Evolutionary conservation across 2,329 filamentous ascomycete species (phyloP), one percentile per base, ranked within the genome.

Genomic region (Biscogniauxia marginata): DNA sequence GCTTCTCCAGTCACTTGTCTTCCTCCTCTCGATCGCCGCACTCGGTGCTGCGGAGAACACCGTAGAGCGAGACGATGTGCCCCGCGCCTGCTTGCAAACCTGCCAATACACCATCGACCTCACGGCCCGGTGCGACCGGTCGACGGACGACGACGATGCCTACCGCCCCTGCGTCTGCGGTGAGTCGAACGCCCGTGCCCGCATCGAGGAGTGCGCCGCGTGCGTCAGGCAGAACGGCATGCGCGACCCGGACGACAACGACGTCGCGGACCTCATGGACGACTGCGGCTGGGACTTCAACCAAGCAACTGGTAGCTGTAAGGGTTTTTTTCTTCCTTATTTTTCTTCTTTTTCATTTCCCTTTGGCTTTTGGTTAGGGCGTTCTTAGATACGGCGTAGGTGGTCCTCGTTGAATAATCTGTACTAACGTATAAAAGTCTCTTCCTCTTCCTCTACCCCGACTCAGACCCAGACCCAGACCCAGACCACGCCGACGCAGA

Each of bases 201-300:
- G 50, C 30, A 19, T 64, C 34, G 61, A 55, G 18, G 57, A 60
- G 47, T 65, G 63, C 47, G 62, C 63, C 6, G 59, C 54, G 21
- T 64, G 63, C 44, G 50, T 64, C 24, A 59, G 56, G 48, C 55
- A 58, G 21, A 52, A 65, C 52, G 49, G 54, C 9, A 50, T 23
- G 34, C 44, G 39, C 0, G 57, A 61, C 23, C 51, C 58, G 8
- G 57, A 62, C 21, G 62, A 64, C 46, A 63, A 63, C 50, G 63
- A 65, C 21, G 62, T 63, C 8, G 56, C 60, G 2, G 60, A 65
- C 7, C 58, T 65, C 23, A 63, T 65, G 58, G 54, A 60, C 13
- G 63, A 65, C 24, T 65, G 63, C 24, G 62, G 60, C 1, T 65
- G 63, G 63, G 23, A 57, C 22, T 64, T 63, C 22, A 57, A 54